Base-by-base conservation (phyloP, 2,329 filamentous ascomycete species). In the Fonsecaea erecta region DNA sequence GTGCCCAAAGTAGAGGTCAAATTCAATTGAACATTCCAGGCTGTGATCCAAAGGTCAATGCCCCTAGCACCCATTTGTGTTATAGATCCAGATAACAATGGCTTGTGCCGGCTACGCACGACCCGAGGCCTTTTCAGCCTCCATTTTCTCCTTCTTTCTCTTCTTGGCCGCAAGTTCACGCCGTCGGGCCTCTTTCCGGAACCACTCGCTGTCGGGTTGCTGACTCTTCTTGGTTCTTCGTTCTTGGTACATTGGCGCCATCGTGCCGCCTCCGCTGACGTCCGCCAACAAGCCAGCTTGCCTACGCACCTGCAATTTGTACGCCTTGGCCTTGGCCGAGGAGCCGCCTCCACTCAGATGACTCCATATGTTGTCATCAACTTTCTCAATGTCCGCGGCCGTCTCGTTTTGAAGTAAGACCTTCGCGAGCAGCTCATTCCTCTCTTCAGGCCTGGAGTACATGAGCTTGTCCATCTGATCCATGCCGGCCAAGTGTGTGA, bases 401-500 rank as follows among this genome's bases (percentile, higher is more conserved):
- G 87, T 86, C 71, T 96, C 93, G 60, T 93, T 92, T 73, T 97
- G 92, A 7, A 98, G 85, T 70, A 97, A 86, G 2, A 98, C 92
- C 72, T 96, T 91, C 71, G 93, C 89, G 1, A 99, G 84, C 28
- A 98, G 84, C 76, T 97, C 93, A 53, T 92, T 89, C 3, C 93
- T 88, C 73, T 97, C 93, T 6, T 86, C 82, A 0, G 92, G 85
- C 1, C 91, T 91, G 1, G 86, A 86, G 75, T 96, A 98, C 1
- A 89, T 90, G 1, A 99, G 84, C 0, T 88, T 88, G 0, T 90
- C 88, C 60, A 94, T 90, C 65, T 91, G 86, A 66, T 97, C 92
- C 69, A 99, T 92, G 57, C 94, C 95, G 73, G 93, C 90, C 7
- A 99, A 84, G 74, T 96, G 92, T 0, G 95, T 99, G 76, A 99